phyloP scores from a whole-genome alignment of 805 yeast genomes.

The Barnettozyma vustinii region DNA sequence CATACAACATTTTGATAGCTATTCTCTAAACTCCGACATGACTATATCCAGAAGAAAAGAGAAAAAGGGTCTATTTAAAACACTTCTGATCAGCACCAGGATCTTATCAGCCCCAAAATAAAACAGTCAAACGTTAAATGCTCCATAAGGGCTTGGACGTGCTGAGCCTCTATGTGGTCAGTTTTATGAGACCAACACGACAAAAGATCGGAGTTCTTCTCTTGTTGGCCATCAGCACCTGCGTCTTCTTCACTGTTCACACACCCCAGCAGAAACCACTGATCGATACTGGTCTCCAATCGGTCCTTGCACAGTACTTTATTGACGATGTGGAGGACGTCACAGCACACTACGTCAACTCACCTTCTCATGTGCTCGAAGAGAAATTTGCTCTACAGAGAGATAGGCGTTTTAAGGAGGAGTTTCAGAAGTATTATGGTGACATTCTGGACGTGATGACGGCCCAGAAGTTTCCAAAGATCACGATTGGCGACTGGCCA shows the following conservation, averaged over 20 bases:
- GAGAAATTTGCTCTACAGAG: not conserved
- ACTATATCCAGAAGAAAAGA: no score
- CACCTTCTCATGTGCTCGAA: not conserved
- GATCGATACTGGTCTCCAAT: not conserved
- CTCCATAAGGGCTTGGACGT: not conserved
- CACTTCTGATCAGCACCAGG: not conserved
- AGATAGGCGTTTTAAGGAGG: not conserved
- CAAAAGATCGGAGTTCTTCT: not conserved
- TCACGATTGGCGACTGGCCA: not conserved
- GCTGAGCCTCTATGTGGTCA: not conserved
- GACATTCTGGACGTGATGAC: not conserved
- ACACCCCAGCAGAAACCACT: not conserved
- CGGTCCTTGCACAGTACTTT: not conserved
- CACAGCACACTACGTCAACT: not conserved
- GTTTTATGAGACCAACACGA: not conserved
- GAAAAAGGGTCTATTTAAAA: no score
- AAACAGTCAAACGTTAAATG: not conserved
- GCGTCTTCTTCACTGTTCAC: not conserved
- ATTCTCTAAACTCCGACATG: no score
- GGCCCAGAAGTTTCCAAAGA: not conserved
- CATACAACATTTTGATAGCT: no score
- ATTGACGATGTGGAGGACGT: not conserved
- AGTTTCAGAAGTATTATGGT: not conserved
- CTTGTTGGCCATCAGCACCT: not conserved
- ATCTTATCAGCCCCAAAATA: not conserved